A percentile compares a stretch with the other conserved stretches of the same genome.
Conservation (phyloP, 768 basidiomycete genomes). For the Royoungia palumana region DNA sequence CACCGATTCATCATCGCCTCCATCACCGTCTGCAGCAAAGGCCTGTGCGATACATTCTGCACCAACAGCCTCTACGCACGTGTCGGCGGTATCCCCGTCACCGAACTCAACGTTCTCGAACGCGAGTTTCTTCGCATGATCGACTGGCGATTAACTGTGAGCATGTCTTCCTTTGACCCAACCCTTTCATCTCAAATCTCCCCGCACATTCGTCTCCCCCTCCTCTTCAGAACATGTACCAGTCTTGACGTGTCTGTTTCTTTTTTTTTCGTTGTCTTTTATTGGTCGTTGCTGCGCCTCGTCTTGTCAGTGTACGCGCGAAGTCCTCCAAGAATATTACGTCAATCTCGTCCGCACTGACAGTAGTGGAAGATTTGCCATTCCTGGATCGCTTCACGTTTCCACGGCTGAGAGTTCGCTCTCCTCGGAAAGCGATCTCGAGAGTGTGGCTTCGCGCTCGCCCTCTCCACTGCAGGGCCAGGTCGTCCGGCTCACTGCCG, state of each 20-base stretch:
- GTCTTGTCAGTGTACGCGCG: conserved; percentile 71
- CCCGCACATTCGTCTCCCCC: conserved; percentile 7
- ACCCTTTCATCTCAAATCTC: conserved; percentile 1
- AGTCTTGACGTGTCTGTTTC: conserved; percentile 19
- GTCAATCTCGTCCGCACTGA: conserved; percentile 88
- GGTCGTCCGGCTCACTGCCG: conserved; percentile 24
- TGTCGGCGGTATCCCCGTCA: conserved; percentile 90
- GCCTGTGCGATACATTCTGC: conserved; percentile 93
- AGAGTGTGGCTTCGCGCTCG: conserved; percentile 49
- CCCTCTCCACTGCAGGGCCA: conserved; percentile 41
- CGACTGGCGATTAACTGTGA: conserved; percentile 93
- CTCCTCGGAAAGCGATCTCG: conserved; percentile 53
- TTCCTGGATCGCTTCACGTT: conserved; percentile 45
- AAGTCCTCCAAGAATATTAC: conserved; percentile 91
- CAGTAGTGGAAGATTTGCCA: conserved; percentile 54
- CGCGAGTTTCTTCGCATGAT: conserved; percentile 88
- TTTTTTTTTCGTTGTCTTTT: conserved; percentile 4
- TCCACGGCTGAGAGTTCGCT: conserved; percentile 40
- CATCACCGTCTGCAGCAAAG: conserved; percentile 90
- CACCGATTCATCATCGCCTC: conserved; percentile 97
- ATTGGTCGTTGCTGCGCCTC: conserved; percentile 3
- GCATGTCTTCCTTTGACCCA: conserved; percentile 36
- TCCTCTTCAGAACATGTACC: conserved; percentile 9
- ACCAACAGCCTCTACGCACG: conserved; percentile 93
- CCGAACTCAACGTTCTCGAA: conserved; percentile 92